phyloP scores from a whole-genome alignment of 2,329 filamentous ascomycete genomes.

The Paecilomyces dactylethromorphus region DNA sequence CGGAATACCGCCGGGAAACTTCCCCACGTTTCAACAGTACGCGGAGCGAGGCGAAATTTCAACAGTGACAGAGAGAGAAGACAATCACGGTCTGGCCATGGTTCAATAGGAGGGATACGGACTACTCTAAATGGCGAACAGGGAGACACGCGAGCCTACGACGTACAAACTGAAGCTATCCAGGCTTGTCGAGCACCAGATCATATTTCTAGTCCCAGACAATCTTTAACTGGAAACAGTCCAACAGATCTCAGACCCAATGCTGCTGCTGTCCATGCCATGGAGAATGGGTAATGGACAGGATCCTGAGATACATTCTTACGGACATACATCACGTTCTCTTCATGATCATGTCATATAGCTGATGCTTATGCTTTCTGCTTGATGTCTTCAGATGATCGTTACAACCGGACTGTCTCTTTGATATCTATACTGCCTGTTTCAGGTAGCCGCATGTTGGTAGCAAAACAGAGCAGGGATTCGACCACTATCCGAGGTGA shows the following conservation, averaged over 20 bases:
- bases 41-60: neutral
- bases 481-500: neutral
- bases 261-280: neutral
- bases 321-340: neutral
- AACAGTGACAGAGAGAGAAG: conserved; percentile 1
- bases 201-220: neutral
- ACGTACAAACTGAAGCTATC: neutral
- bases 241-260: neutral
- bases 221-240: neutral
- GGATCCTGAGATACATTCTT: neutral
- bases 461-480: neutral
- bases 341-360: neutral
- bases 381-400: neutral
- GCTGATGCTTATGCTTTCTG: neutral
- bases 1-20: conserved; percentile 6
- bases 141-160: neutral
- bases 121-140: neutral
- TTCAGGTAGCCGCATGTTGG: neutral
- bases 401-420: neutral
- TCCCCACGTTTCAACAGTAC: neutral
- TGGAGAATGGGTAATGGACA: neutral
- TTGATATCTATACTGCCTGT: neutral
- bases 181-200: neutral
- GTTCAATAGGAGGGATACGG: conserved; percentile 1
- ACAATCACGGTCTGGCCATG: conserved; percentile 4